phyloP scores from a whole-genome alignment of 495 filamentous ascomycete genomes.

The Penicillium tannophilum region DNA sequence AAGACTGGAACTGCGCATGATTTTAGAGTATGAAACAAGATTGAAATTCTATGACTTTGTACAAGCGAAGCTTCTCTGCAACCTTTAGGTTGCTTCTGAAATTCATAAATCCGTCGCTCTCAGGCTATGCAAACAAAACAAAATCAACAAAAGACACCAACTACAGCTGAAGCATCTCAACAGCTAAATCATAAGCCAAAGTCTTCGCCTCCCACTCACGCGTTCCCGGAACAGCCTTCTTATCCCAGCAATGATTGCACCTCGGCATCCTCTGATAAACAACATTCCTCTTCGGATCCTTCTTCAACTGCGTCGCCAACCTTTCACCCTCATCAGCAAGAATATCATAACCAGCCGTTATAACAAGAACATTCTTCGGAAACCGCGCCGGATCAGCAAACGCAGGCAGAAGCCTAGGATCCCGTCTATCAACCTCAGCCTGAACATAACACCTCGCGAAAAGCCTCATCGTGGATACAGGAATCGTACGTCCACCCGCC shows the following conservation, averaged over 20 bases:
- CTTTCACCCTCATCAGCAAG: constrained; percentile 9
- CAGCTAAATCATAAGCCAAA: constrained; percentile 13
- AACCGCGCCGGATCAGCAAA: constrained; percentile 4
- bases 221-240: background rate
- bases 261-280: constrained; percentile 5
- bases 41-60: background rate
- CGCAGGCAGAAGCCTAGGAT: constrained; percentile 7
- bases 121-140: background rate
- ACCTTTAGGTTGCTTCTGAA: background rate
- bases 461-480: constrained; percentile 3
- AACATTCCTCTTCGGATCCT: background rate
- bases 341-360: constrained; percentile 9
- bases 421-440: background rate
- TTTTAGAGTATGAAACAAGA: background rate
- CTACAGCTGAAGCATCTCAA: constrained; percentile 8
- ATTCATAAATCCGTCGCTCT: background rate
- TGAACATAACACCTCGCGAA: constrained; percentile 6
- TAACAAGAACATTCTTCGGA: constrained; percentile 3
- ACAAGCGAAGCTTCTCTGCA: background rate
- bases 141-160: background rate
- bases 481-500: constrained; percentile 3
- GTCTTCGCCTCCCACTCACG: background rate
- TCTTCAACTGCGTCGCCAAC: constrained; percentile 1
- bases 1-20: too few species aligned
- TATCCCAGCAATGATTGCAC: constrained; percentile 12